A percentile compares a stretch with the other conserved stretches of the same genome.
Evolutionary conservation across 2,329 filamentous ascomycete species (phyloP).

Genomic region (Colletotrichum brevisporum): DNA sequence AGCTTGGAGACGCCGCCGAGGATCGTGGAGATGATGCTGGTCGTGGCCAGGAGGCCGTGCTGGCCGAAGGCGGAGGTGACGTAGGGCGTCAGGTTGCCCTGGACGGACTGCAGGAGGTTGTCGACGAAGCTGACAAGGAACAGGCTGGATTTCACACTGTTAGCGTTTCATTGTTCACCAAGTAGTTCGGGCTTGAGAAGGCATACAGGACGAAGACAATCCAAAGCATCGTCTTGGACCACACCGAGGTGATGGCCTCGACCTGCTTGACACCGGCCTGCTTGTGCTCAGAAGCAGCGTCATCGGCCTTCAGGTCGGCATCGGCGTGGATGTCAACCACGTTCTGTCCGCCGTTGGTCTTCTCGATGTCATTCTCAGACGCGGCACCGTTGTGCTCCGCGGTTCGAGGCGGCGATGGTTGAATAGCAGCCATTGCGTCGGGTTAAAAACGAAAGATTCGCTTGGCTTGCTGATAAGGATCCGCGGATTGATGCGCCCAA

Average conservation of each 20-base stretch:
- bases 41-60: slow-evolving; percentile 77
- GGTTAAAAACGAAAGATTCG: neutral
- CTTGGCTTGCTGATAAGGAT: neutral
- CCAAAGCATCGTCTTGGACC: slow-evolving; percentile 55
- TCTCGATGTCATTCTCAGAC: slow-evolving; percentile 41
- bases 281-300: slow-evolving; percentile 47
- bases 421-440: slow-evolving; percentile 19
- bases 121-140: slow-evolving; percentile 57
- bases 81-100: slow-evolving; percentile 70
- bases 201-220: slow-evolving; percentile 56
- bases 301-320: slow-evolving; percentile 27
- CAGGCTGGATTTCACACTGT: slow-evolving; percentile 46
- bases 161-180: neutral
- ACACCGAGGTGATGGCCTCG: slow-evolving; percentile 56
- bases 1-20: slow-evolving; percentile 56
- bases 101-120: slow-evolving; percentile 52
- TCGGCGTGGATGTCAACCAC: slow-evolving; percentile 42
- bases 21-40: slow-evolving; percentile 70
- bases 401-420: slow-evolving; percentile 14
- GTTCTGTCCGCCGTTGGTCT: slow-evolving; percentile 38
- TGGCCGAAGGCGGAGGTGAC: slow-evolving; percentile 75
- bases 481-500: neutral
- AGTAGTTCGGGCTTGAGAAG: no score
- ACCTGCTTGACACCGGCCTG: slow-evolving; percentile 56
- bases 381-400: neutral